Evolutionary conservation across 805 yeast species (phyloP), one percentile per base, ranked within the genome.

Genomic region (Dipodascopsis tothii): DNA sequence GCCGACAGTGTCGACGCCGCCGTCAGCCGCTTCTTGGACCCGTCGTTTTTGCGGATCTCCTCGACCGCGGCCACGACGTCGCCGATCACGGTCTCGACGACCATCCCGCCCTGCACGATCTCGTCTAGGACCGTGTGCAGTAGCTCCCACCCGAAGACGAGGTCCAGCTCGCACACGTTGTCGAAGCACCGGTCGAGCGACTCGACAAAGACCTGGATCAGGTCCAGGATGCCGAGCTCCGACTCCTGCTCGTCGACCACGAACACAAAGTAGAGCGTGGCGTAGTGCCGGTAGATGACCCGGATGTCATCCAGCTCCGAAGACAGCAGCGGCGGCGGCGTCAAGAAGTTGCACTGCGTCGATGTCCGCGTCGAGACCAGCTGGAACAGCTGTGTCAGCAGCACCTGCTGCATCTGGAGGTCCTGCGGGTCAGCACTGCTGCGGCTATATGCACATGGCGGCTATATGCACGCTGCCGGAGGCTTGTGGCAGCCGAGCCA

Each of bases 81-180:
- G 21, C 67, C 59, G 18, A 87, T 85, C 54, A 81, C 85, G 1
- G 97, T 88, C 60, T 92, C 98, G 30, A 92, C 84, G 5, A 92
- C 98, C 94, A 92, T 81, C 0, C 98, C 98, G 21, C 97, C 98
- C 61, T 92, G 97, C 1, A 92, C 81, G 27, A 92, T 82, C 57
- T 92, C 97, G 56, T 59, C 65, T 39, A 88, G 63, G 1, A 90
- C 96, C 1, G 94, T 81, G 60, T 90, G 94, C 25, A 90, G 68
- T 3, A 87, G 94, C 64, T 92, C 96, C 97, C 98, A 92, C 16
- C 96, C 96, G 66, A 88, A 90, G n/a, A 92, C 96, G 50, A 92
- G 71, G 65, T 92, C 98, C 55, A 92, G 71, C 60, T 92, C 98
- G 62, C 96, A 88, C 4, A 92, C 98, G 58, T 87, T 88, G 49